A percentile compares a stretch with the other conserved stretches of the same genome.
phyloP scores from a whole-genome alignment of 1,284 basidiomycete genomes.

The Tilletia walkeri region DNA sequence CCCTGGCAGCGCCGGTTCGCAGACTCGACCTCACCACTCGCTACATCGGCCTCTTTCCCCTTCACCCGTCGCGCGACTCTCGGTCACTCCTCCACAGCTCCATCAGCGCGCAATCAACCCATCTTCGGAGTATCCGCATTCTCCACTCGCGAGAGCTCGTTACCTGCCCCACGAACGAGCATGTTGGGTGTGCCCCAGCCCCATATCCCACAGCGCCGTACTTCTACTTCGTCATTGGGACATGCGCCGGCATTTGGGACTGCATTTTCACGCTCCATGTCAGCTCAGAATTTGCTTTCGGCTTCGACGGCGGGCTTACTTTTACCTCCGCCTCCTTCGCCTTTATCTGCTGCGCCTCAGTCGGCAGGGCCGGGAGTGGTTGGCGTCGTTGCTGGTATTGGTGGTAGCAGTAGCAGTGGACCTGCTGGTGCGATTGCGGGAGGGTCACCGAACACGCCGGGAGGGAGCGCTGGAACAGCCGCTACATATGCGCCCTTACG shows the following conservation, averaged over 20 bases:
- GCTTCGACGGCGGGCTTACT: constrained; percentile 10
- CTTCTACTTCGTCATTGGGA: neutral
- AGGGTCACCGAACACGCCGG: neutral
- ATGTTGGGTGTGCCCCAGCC: neutral
- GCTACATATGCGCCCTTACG: constrained; percentile 7
- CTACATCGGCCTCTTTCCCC: constrained; percentile 1
- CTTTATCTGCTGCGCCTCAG: neutral
- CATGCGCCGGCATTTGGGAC: constrained; percentile 4
- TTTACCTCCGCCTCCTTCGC: neutral
- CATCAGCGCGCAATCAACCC: neutral
- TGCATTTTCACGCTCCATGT: neutral
- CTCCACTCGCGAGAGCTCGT: neutral
- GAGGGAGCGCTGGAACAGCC: neutral
- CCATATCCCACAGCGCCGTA: neutral
- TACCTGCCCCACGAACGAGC: neutral
- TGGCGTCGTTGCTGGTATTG: neutral
- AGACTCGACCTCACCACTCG: constrained; percentile 1
- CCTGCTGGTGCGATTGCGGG: neutral
- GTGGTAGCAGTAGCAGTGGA: neutral
- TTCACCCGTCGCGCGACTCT: constrained; percentile 10
- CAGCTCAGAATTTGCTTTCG: neutral
- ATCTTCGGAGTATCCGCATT: constrained; percentile 13
- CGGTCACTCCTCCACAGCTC: constrained; percentile 4
- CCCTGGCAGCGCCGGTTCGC: constrained; percentile 14
- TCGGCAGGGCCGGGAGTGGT: neutral